Percentiles rank a stretch among this genome's conserved stretches.
Conservation (phyloP, 352 stramenopile species). For the Globisporangium spiculum region DNA sequence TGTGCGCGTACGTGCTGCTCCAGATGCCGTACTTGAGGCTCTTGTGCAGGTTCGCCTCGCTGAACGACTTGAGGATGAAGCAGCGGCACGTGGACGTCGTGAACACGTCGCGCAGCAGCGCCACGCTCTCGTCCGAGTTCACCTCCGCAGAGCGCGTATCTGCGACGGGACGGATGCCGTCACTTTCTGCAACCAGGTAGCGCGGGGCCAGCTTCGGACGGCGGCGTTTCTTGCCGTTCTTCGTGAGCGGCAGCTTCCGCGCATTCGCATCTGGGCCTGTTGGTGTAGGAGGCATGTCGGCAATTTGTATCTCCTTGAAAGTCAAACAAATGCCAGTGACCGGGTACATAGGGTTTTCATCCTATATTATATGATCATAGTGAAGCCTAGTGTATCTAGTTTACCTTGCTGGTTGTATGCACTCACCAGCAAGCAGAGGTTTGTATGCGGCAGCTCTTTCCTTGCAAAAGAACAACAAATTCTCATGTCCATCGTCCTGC, state of each 20-base stretch:
- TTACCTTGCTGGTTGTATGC: no score
- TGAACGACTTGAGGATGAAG: slow-evolving; percentile 86
- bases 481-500: no score
- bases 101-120: slow-evolving; percentile 54
- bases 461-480: no score
- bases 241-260: slow-evolving; percentile 14
- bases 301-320: background rate
- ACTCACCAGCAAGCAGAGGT: no score
- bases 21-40: slow-evolving; percentile 83
- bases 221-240: slow-evolving; percentile 25
- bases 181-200: slow-evolving; percentile 16
- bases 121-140: slow-evolving; percentile 25
- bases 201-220: slow-evolving; percentile 47
- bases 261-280: background rate
- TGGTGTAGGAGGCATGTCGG: background rate
- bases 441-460: no score
- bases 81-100: slow-evolving; percentile 63
- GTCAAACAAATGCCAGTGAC: background rate
- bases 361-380: no score
- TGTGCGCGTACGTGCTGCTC: slow-evolving; percentile 73
- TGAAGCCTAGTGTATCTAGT: no score
- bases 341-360: background rate
- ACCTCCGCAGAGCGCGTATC: slow-evolving; percentile 1
- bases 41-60: slow-evolving; percentile 83
- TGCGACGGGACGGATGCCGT: background rate